A percentile compares a stretch with the other conserved stretches of the same genome.
phyloP scores from a whole-genome alignment of 345 rosid genomes.

The Salix udensis region DNA sequence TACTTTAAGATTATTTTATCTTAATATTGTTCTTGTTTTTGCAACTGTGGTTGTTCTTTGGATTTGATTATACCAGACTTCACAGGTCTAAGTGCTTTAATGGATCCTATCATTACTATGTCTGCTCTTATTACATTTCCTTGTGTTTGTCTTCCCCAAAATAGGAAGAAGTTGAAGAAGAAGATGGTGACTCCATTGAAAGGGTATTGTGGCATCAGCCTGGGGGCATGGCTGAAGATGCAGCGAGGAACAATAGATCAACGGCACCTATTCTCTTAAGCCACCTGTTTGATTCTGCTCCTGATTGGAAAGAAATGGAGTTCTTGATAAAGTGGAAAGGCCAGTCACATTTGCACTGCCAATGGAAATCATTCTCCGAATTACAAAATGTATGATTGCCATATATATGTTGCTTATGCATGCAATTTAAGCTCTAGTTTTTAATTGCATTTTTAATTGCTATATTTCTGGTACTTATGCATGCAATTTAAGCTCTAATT shows the following conservation, averaged over 20 bases:
- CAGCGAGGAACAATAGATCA: conserved; percentile 51
- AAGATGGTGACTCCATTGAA: conserved; percentile 92
- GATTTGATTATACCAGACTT: neutral
- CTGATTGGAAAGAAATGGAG: conserved; percentile 89
- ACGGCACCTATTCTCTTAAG: conserved; percentile 66
- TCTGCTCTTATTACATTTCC: neutral
- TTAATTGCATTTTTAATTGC: conserved; percentile 8
- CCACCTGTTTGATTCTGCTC: conserved; percentile 69
- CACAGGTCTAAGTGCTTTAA: neutral
- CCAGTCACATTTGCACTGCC: conserved; percentile 97
- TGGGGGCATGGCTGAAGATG: conserved; percentile 76
- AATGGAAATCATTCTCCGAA: conserved; percentile 81
- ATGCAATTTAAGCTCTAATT: neutral
- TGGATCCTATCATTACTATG: neutral
- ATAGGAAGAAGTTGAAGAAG: conserved; percentile 93
- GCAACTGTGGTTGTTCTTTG: neutral
- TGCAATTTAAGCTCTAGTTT: neutral
- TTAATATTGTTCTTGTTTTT: neutral
- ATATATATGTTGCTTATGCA: neutral
- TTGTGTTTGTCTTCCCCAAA: neutral
- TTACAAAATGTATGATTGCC: conserved; percentile 71
- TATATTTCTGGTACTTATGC: neutral
- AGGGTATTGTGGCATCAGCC: conserved; percentile 98
- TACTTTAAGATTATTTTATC: neutral
- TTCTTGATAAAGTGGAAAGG: conserved; percentile 98